Evolutionary conservation across 179 eudicot genomes (phyloP).

Genomic region (Gypsophila paniculata): DNA sequence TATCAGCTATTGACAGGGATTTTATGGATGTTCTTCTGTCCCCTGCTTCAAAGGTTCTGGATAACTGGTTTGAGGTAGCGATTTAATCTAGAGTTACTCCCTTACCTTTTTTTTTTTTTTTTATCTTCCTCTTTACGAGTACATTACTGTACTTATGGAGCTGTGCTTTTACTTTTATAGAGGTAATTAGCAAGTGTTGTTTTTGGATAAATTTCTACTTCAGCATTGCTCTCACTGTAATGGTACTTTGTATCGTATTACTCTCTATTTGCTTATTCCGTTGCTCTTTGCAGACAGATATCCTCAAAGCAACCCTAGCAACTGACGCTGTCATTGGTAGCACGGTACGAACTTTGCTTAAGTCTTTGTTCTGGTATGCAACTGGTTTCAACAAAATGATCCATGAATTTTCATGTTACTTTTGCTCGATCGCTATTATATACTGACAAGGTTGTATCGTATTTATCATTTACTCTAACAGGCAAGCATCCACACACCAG

Average conservation of each 20-base stretch:
- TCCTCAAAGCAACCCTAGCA: constrained; percentile 91
- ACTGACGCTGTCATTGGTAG: constrained; percentile 94
- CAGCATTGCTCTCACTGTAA: not conserved
- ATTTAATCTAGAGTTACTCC: constrained; percentile 7
- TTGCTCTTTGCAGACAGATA: constrained; percentile 56
- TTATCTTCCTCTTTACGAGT: not conserved
- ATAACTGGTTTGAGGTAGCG: constrained; percentile 97
- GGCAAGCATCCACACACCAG: constrained; percentile 86
- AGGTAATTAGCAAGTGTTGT: not conserved
- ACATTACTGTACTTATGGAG: not conserved
- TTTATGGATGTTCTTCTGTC: constrained; percentile 84
- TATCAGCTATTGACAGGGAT: constrained; percentile 49
- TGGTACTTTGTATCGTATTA: not conserved
- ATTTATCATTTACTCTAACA: constrained; percentile 29
- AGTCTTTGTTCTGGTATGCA: constrained; percentile 5
- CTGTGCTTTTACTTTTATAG: not conserved
- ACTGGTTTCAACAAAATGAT: not conserved
- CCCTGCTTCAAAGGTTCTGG: constrained; percentile 92
- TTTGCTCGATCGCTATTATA: not conserved
- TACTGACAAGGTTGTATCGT: constrained; percentile 23
- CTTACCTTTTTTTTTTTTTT: not conserved
- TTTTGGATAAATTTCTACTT: not conserved
- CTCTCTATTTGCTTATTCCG: not conserved
- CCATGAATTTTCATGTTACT: not conserved
- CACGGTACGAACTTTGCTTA: constrained; percentile 44